phyloP scores from a whole-genome alignment of 2,329 filamentous ascomycete species.

The Nigrospora sphaerica region DNA sequence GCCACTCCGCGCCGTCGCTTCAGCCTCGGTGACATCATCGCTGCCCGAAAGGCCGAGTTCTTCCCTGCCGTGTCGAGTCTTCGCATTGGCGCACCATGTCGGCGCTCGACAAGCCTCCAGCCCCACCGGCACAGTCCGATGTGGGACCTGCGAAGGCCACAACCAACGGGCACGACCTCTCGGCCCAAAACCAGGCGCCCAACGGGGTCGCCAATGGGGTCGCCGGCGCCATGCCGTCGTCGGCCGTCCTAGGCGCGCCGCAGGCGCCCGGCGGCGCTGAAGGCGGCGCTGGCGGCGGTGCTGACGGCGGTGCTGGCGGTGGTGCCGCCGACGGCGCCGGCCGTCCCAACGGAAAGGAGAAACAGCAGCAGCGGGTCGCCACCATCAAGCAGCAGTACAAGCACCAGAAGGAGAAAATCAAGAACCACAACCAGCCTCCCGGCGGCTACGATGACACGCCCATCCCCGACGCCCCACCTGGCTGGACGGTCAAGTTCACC shows the following conservation, averaged over 20 bases:
- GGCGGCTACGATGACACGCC: slow-evolving; percentile 79
- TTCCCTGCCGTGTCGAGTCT: no score
- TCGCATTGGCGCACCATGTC: no score
- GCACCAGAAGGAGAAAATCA: slow-evolving; percentile 29
- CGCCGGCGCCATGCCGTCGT: background rate
- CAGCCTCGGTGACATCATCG: no score
- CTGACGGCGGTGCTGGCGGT: background rate
- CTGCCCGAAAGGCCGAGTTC: no score
- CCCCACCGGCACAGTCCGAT: no score
- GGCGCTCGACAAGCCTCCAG: no score
- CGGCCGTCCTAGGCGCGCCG: background rate
- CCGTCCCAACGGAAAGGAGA: background rate
- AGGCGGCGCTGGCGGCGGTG: no score
- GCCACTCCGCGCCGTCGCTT: no score
- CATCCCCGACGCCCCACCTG: slow-evolving; percentile 64
- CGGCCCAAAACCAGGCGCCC: background rate
- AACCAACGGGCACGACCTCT: no score
- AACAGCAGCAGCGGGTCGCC: slow-evolving; percentile 4
- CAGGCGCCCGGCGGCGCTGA: background rate
- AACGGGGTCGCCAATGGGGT: background rate
- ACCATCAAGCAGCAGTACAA: slow-evolving; percentile 25
- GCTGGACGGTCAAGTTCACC: slow-evolving; percentile 79
- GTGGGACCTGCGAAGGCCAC: no score
- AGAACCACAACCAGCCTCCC: slow-evolving; percentile 45
- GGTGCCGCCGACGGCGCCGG: background rate